These are phyloP conservation scores for Agrocybe praecox DNA, from an alignment of 768 basidiomycete genomes.

Conservation along the genomic window DNA sequence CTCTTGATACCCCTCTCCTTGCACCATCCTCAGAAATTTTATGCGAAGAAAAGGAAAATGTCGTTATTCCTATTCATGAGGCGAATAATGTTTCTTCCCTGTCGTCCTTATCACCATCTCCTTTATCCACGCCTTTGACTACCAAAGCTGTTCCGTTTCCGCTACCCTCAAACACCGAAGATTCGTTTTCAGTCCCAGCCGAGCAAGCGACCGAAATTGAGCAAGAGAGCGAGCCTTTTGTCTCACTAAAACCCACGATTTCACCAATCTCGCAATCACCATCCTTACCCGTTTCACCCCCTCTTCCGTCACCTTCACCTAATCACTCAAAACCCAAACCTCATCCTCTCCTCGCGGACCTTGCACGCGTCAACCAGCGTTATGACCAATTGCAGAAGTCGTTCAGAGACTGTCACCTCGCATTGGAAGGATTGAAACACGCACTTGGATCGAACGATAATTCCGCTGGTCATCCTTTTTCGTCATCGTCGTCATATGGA, in stretches of 20 bases:
- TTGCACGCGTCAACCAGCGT: slow-evolving; percentile 47
- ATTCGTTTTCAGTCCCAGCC: too few species aligned
- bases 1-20: background rate
- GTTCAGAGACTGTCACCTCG: slow-evolving; percentile 71
- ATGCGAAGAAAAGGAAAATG: too few species aligned
- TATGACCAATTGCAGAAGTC: slow-evolving; percentile 64
- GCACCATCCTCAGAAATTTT: background rate
- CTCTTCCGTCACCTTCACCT: background rate
- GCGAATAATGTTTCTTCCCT: too few species aligned
- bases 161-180: too few species aligned
- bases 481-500: background rate
- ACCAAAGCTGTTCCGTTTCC: too few species aligned
- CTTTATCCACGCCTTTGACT: too few species aligned
- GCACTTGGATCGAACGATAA: slow-evolving; percentile 22
- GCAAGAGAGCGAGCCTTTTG: too few species aligned
- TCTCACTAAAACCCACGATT: too few species aligned
- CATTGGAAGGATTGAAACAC: slow-evolving; percentile 59
- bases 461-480: background rate
- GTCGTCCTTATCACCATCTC: too few species aligned
- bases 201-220: too few species aligned
- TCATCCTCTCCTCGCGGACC: slow-evolving; percentile 46
- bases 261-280: too few species aligned
- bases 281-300: background rate
- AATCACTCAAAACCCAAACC: slow-evolving; percentile 6
- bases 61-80: too few species aligned